Conservation (phyloP, 805 yeast genomes). For the Starmerella floris region DNA sequence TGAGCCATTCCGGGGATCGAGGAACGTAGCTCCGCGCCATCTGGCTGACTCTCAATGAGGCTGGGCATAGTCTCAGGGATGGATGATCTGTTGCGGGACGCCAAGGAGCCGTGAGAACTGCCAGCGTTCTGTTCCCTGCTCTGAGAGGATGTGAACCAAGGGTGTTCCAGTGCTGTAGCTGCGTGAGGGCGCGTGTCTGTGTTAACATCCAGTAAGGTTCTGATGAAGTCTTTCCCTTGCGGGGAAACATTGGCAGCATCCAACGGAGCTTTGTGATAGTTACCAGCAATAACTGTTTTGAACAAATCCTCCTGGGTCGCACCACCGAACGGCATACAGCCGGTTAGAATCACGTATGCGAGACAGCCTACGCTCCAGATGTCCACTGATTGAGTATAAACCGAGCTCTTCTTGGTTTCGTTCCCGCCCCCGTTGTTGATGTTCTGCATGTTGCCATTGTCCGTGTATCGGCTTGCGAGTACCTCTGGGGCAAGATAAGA, state of each 20-base stretch:
- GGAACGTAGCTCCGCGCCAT: neutral
- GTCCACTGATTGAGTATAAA: conserved; percentile 77
- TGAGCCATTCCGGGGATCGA: conserved; percentile 16
- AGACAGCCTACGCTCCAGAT: conserved; percentile 97
- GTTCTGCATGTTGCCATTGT: conserved; percentile 21
- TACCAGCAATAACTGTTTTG: conserved; percentile 60
- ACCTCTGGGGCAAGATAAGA: conserved; percentile 98
- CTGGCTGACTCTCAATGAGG: neutral
- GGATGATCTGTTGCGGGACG: neutral
- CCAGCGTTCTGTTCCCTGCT: neutral
- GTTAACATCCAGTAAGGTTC: conserved; percentile 58
- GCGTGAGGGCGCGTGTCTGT: conserved; percentile 66
- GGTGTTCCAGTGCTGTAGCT: conserved; percentile 57
- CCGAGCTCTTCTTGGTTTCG: conserved; percentile 2
- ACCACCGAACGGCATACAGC: conserved; percentile 91
- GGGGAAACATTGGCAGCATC: conserved; percentile 50
- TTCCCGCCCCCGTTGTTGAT: conserved; percentile 19
- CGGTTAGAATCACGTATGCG: conserved; percentile 80
- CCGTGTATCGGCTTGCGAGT: conserved; percentile 26
- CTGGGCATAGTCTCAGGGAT: neutral
- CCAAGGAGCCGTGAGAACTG: neutral
- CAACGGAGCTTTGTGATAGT: conserved; percentile 53
- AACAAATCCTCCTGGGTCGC: conserved; percentile 77
- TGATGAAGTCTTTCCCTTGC: conserved; percentile 61
- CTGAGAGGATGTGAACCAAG: conserved; percentile 45